These are phyloP conservation scores for Papiliotrema fonsecae DNA, from an alignment of 1,284 basidiomycete species.

Conservation along the genomic window DNA sequence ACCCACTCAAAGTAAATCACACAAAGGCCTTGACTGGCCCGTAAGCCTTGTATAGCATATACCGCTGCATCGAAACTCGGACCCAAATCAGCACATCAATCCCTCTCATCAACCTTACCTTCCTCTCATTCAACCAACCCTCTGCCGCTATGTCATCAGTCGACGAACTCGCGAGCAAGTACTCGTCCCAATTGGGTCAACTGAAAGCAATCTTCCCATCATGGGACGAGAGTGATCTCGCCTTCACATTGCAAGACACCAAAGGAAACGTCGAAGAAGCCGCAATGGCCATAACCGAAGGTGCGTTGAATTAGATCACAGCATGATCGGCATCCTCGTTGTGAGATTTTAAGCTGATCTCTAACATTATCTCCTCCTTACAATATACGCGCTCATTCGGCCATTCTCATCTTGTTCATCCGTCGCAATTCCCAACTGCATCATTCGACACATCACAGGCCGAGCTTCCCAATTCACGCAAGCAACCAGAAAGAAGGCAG, in stretches of 20 bases:
- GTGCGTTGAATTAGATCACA: constrained; percentile 21
- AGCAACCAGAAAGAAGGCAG: constrained; percentile 42
- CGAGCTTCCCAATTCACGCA: constrained; percentile 48
- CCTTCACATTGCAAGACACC: constrained; percentile 44
- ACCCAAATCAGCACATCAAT: not conserved
- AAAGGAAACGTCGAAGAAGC: constrained; percentile 48
- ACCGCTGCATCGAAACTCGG: not conserved
- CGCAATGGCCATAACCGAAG: constrained; percentile 46
- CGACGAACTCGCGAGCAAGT: constrained; percentile 39
- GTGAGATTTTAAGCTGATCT: no score
- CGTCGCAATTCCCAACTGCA: not conserved
- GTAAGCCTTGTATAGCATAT: not conserved
- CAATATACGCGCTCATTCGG: no score
- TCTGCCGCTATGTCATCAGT: constrained; percentile 36
- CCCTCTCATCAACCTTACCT: not conserved
- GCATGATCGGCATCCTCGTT: not conserved
- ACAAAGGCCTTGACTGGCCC: constrained; percentile 1
- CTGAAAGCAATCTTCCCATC: constrained; percentile 45
- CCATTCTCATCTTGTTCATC: not conserved
- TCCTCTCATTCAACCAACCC: constrained; percentile 3
- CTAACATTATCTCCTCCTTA: no score
- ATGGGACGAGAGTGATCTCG: constrained; percentile 47
- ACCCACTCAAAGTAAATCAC: no score
- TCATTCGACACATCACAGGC: constrained; percentile 22
- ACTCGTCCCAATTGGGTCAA: constrained; percentile 39